Base-by-base conservation (phyloP, 2,329 filamentous ascomycete genomes). In the Fusarium torreyae region DNA sequence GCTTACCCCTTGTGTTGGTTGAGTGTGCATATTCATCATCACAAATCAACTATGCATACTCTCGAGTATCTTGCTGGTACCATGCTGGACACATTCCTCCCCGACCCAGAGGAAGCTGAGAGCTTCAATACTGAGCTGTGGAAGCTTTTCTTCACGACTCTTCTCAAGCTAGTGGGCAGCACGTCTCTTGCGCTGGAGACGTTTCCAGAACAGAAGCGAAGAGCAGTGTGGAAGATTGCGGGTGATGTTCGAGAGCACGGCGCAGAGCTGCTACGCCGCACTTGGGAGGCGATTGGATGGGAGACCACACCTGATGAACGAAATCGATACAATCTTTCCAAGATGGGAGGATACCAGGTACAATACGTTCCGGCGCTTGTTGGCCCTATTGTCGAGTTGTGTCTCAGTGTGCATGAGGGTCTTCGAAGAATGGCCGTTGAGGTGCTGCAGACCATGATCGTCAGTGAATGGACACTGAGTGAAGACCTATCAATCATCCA, bases 151-250 rank as follows among this genome's bases (percentile, higher is more conserved):
- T 98, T 99, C 77, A 92, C 91, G 18, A 95, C 94, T 0, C 83
- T 99, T 31, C 85, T 99, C 28, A 94, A 93, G 76, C 89, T 98
- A 5, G 93, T 99, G 4, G 93, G 93, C 7, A 98, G 94, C 75
- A 90, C 94, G 36, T 93, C 92, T 0, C 86, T 99, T 20, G 94
- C 96, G 0, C 86, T 99, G 38, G 96, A 99, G 77, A 97, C 94
- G 0, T 98, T 98, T 76, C 94, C 96, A 0, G 97, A 99, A 78
- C 96, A 99, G 81, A 99, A 98, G 82, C 87, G 96, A 45, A 86
- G 96, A 57, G 95, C 96, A 1, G 95, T 98, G 2, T 99, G 97
- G 96, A 99, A 98, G 82, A 98, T 99, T 77, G 96, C 95, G 6
- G 96, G 96, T 7, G 97, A 99, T 80, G 94, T 99, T 51, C 88